These are phyloP conservation scores for Botrytis hyacinthi DNA, from an alignment of 2,329 filamentous ascomycete genomes.

Conservation along the genomic window DNA sequence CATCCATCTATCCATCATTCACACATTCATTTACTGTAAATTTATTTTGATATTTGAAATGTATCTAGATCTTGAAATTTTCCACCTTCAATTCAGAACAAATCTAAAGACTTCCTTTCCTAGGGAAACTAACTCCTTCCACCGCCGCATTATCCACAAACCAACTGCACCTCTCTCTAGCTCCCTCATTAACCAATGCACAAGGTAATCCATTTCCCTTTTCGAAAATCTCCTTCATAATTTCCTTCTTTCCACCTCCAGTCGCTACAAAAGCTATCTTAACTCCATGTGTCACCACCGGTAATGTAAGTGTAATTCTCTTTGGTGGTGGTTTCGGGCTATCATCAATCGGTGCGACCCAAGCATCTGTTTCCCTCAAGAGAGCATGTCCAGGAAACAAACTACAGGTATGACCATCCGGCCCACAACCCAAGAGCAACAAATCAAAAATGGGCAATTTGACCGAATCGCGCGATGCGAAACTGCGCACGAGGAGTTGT, in stretches of 20 bases:
- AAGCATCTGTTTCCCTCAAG: conserved; percentile 81
- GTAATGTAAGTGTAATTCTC: conserved; percentile 88
- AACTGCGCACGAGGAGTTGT: conserved; percentile 77
- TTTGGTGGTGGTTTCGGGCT: conserved; percentile 91
- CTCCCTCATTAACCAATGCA: conserved; percentile 79
- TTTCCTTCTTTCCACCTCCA: conserved; percentile 82
- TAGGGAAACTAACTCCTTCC: conserved; percentile 79
- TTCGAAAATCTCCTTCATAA: conserved; percentile 89
- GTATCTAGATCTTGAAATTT: neutral
- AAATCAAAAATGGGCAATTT: conserved; percentile 94
- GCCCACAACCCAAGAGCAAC: conserved; percentile 87
- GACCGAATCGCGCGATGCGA: conserved; percentile 90
- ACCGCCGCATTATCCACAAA: conserved; percentile 87
- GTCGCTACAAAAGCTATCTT: conserved; percentile 91
- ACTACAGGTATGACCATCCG: conserved; percentile 96
- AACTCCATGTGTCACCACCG: conserved; percentile 82
- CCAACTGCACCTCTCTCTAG: conserved; percentile 88
- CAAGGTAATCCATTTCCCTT: conserved; percentile 75
- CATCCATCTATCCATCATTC: neutral
- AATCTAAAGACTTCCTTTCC: conserved; percentile 62
- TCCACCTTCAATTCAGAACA: neutral
- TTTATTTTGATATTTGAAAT: neutral
- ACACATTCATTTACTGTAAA: neutral
- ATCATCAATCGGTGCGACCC: conserved; percentile 89
- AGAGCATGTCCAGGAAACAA: conserved; percentile 89